Base-by-base conservation (phyloP, 345 rosid genomes). In the Salix koriyanagi region DNA sequence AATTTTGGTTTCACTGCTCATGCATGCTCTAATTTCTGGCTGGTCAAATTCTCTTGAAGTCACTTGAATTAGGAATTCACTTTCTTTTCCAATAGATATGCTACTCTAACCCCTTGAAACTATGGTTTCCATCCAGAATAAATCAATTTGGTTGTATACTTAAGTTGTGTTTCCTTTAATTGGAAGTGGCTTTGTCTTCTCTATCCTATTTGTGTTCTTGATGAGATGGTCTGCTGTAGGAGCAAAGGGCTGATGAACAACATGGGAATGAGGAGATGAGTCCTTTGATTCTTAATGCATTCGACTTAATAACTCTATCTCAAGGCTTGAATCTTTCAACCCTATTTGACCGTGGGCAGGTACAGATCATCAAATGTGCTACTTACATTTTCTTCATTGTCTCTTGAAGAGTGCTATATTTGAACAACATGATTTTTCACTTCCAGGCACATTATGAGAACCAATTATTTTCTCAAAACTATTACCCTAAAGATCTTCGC, bases 261-360 rank as follows among this genome's bases (percentile, higher is more conserved):
- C 71, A 74, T 15, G 78, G 88, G 65, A 83, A 79, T 72, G 90
- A 88, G 73, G 92, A 93, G 79, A 81, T 80, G 5, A 91, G 93
- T 78, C 99, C 99, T 37, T 78, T 96, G 87, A 85, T 77, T 85
- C 93, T 95, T 56, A 95, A 95, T 87, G 99, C 99, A 36, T 96
- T 96, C 44, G 99, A 96, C 87, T 72, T 96, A 72, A 93, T 93
- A 77, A 84, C 91, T 85, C 84, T 96, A 69, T 96, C 99, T 73
- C 99, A 91, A 83, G 99, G 99, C 69, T 83, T 96, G 80, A 96
- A 96, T 81, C 99, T 96, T 42, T 91, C 97, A 75, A 83, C 97
- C 15, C 87, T 96, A 36, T 96, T 96, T 83, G 94, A 93, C 81
- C 90, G 96, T 68, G 96, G 97, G 72, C 81, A 90, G 96, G 99